phyloP scores from a whole-genome alignment of 106 monocot species.

The Phalaenopsis equestris region DNA sequence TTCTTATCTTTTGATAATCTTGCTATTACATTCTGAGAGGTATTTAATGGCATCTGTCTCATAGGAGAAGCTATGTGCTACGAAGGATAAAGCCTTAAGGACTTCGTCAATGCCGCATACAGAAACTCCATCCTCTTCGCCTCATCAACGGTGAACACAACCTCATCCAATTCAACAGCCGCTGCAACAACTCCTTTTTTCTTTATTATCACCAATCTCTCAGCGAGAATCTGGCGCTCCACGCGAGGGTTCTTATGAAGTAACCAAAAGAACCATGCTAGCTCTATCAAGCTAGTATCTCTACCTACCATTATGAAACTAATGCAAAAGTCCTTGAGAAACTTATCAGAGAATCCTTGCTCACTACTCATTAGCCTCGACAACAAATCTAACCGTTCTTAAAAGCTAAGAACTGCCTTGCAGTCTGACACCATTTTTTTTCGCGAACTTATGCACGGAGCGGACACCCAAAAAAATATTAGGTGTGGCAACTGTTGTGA shows the following conservation, averaged over 20 bases:
- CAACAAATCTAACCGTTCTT: conserved; percentile 45
- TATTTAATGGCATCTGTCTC: too few species aligned
- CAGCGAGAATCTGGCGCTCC: conserved; percentile 43
- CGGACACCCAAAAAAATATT: not conserved
- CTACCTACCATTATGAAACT: conserved; percentile 89
- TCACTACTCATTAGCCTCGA: conserved; percentile 45
- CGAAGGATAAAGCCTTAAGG: conserved; percentile 79
- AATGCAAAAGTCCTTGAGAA: conserved; percentile 87
- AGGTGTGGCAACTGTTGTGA: too few species aligned
- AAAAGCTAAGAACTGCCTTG: conserved; percentile 18
- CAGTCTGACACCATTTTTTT: conserved; percentile 46
- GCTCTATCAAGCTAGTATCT: conserved; percentile 91
- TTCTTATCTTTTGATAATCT: too few species aligned
- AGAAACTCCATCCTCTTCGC: conserved; percentile 73
- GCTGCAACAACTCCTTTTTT: not conserved
- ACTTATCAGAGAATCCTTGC: conserved; percentile 39
- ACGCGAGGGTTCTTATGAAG: conserved; percentile 46
- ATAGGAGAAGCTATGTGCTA: too few species aligned
- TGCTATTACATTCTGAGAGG: too few species aligned
- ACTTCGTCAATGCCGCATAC: conserved; percentile 73
- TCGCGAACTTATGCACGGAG: conserved; percentile 62
- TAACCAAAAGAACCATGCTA: conserved; percentile 97
- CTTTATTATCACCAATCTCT: conserved; percentile 26
- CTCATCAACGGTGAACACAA: conserved; percentile 44
- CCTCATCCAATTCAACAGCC: not conserved